Base-by-base conservation (phyloP, 2,329 filamentous ascomycete species). In the Monosporascus sp. region DNA sequence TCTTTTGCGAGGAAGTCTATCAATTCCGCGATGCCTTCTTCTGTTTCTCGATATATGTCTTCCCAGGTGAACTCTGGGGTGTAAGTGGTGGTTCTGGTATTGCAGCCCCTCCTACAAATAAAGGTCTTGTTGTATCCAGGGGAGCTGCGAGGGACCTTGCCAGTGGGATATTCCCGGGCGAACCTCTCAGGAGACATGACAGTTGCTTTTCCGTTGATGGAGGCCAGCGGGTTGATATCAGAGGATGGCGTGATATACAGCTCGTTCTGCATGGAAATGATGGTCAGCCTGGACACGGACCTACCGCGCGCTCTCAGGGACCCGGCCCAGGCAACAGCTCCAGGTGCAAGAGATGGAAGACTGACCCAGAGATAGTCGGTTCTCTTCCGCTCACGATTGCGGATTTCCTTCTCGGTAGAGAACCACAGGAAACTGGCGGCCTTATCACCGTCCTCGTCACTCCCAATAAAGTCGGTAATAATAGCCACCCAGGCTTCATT, bases 391-490 rank as follows among this genome's bases (percentile, higher is more conserved):
- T 84, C 81, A 66, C 86, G 88, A 63, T 89, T 94, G 27, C 87
- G 83, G 55, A 97, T 90, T 71, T 97, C 93, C 64, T 88, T 89
- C 63, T 96, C 89, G 0, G 89, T 90, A 0, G 89, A 91, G 67
- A 99, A 97, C 94, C 94, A 99, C 80, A 97, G 87, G 65, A 99
- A 94, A 57, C 87, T 88, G 52, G 89, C 93, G 25, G 86, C 84
- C 76, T 90, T 97, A 44, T 88, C 82, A 3, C 84, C 85, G 14
- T 88, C 85, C 20, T 89, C 80, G 46, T 88, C 85, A 35, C 85
- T 82, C 46, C 93, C 85, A 39, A 85, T 68, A 60, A 99, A 96
- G 44, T 89, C 85, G 63, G 87, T 88, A 50, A 97, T 87, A 56
- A 99, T 84, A 37, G 90, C 94, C 3, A 95, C 88, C 92, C 94